These are phyloP conservation scores for Panus rudis DNA, from an alignment of 768 basidiomycete species.

Conservation along the genomic window DNA sequence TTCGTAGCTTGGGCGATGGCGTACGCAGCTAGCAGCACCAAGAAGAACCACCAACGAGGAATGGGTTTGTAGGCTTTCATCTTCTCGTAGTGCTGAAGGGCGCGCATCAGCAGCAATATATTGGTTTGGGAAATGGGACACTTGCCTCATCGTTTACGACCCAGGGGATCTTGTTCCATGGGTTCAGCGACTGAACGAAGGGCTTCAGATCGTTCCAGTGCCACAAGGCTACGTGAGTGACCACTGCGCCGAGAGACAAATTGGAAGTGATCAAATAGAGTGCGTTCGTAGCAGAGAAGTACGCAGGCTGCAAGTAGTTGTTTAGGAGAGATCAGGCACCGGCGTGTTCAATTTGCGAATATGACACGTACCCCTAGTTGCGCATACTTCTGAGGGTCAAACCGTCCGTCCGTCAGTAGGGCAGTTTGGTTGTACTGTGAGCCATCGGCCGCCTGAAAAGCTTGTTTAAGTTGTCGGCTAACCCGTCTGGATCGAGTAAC, in stretches of 20 bases:
- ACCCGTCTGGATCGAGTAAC: conserved; percentile 1
- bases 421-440: conserved; percentile 33
- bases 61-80: conserved; percentile 44
- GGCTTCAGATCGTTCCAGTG: conserved; percentile 30
- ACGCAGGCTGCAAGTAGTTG: conserved; percentile 22
- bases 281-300: conserved; percentile 30
- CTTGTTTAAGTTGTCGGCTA: neutral
- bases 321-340: conserved; percentile 16
- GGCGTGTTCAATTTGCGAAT: conserved; percentile 10
- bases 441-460: conserved; percentile 16
- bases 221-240: conserved; percentile 30
- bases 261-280: conserved; percentile 29
- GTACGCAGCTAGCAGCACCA: conserved; percentile 36
- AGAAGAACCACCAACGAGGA: conserved; percentile 47
- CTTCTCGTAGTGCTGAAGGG: conserved; percentile 50
- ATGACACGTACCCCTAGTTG: conserved; percentile 17
- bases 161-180: conserved; percentile 24
- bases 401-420: conserved; percentile 38
- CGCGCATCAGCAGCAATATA: conserved; percentile 5
- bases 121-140: neutral
- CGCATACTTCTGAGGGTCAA: conserved; percentile 20
- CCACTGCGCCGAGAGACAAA: conserved; percentile 26
- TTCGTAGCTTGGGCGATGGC: conserved; percentile 40
- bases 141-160: conserved; percentile 22
- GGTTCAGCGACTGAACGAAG: conserved; percentile 27